phyloP scores from a whole-genome alignment of 2,329 filamentous ascomycete species.

The Fusarium sp. region DNA sequence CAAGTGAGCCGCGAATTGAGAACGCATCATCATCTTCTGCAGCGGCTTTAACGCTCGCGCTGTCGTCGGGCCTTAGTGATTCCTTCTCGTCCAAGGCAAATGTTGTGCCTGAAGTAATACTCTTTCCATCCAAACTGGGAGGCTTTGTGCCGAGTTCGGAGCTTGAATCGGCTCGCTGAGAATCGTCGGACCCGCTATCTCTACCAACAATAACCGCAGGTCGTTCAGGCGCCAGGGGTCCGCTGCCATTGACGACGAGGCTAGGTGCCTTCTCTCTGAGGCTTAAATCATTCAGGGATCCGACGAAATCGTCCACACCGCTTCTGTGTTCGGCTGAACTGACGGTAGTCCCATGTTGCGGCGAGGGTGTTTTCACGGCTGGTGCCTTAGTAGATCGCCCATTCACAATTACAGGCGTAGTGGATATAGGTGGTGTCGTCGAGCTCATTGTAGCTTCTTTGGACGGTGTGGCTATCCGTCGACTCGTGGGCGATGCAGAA shows the following conservation, averaged over 20 bases:
- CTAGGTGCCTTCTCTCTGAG: slow-evolving; percentile 51
- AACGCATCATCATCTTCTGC: slow-evolving; percentile 91
- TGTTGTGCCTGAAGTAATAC: slow-evolving; percentile 91
- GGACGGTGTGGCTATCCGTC: slow-evolving; percentile 42
- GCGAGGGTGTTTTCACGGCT: slow-evolving; percentile 28
- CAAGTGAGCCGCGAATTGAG: slow-evolving; percentile 79
- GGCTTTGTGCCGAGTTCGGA: slow-evolving; percentile 81
- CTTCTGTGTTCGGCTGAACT: slow-evolving; percentile 31
- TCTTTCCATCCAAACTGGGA: slow-evolving; percentile 92
- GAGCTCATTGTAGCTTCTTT: slow-evolving; percentile 42
- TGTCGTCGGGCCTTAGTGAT: slow-evolving; percentile 92
- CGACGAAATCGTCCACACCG: slow-evolving; percentile 45
- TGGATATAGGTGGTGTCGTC: slow-evolving; percentile 29
- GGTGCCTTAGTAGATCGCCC: slow-evolving; percentile 42
- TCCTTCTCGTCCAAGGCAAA: slow-evolving; percentile 98
- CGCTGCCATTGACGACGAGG: slow-evolving; percentile 64
- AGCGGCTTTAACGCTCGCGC: slow-evolving; percentile 87
- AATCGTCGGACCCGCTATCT: slow-evolving; percentile 66
- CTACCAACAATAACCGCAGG: slow-evolving; percentile 51
- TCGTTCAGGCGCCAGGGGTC: slow-evolving; percentile 54
- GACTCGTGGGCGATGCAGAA: slow-evolving; percentile 47
- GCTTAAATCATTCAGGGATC: slow-evolving; percentile 49
- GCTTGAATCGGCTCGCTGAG: slow-evolving; percentile 70
- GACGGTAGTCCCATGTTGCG: slow-evolving; percentile 32
- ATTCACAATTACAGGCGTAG: slow-evolving; percentile 46